Evolutionary conservation across 192 early-diverging fungal genomes (phyloP).

Genomic region (Coemansia sp.): DNA sequence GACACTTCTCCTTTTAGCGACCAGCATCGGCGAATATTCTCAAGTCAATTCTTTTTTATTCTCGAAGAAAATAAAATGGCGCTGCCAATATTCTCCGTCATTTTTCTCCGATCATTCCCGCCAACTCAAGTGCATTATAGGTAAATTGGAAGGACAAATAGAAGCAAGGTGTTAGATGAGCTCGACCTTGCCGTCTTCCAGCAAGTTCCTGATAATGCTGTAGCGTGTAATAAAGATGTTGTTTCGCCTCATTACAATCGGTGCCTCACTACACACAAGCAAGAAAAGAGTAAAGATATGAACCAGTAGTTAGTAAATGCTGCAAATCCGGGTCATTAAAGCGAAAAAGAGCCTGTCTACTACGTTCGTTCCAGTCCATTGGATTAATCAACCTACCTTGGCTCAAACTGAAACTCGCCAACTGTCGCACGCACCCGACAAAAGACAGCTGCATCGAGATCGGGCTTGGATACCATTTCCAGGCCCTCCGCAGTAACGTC

Average conservation of each 20-base stretch:
- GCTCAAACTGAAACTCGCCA: constrained; percentile 52
- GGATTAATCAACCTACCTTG: constrained; percentile 17
- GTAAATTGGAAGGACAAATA: not conserved
- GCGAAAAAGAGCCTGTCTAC: not conserved
- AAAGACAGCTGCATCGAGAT: constrained; percentile 49
- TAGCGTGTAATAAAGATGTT: constrained; percentile 53
- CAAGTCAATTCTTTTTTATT: not conserved
- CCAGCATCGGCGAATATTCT: not conserved
- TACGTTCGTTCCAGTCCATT: too few species aligned
- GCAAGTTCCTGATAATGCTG: constrained; percentile 45
- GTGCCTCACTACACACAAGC: constrained; percentile 36
- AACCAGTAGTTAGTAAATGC: not conserved
- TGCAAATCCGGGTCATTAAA: not conserved
- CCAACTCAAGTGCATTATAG: not conserved
- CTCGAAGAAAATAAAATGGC: not conserved
- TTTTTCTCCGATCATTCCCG: constrained; percentile 1
- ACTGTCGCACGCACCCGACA: constrained; percentile 42
- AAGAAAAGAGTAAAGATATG: not conserved
- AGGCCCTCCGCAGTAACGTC: constrained; percentile 33
- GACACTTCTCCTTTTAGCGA: not conserved
- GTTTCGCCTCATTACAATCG: constrained; percentile 48
- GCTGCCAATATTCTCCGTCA: constrained; percentile 10
- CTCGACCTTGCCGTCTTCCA: constrained; percentile 48
- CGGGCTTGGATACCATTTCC: constrained; percentile 43
- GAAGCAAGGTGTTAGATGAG: constrained; percentile 23